These are phyloP conservation scores for Rhizopogon sp. DNA, from an alignment of 768 basidiomycete genomes.

Conservation along the genomic window DNA sequence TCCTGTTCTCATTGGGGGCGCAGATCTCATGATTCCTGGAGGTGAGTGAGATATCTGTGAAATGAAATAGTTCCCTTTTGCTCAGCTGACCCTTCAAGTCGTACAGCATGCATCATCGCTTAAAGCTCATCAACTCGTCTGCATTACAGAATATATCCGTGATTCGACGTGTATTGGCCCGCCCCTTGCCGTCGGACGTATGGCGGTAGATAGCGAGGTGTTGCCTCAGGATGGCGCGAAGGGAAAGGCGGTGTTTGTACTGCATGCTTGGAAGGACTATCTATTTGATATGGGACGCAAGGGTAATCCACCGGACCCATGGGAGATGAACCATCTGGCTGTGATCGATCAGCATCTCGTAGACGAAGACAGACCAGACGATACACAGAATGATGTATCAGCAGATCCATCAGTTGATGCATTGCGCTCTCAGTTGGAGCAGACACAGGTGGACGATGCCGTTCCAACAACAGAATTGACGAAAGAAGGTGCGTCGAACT, in stretches of 20 bases:
- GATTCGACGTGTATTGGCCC: constrained; percentile 28
- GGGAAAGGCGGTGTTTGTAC: constrained; percentile 71
- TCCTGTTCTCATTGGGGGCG: constrained; percentile 68
- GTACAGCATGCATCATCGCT: constrained; percentile 45
- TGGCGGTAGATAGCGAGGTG: constrained; percentile 52
- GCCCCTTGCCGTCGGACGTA: constrained; percentile 72
- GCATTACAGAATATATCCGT: constrained; percentile 47
- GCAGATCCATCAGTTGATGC: not conserved
- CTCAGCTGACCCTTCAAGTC: constrained; percentile 41
- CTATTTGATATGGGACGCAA: not conserved
- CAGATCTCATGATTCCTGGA: constrained; percentile 87
- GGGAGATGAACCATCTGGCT: constrained; percentile 15
- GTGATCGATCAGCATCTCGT: constrained; percentile 14
- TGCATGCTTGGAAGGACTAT: constrained; percentile 73
- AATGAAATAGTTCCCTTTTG: constrained; percentile 1
- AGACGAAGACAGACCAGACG: not conserved
- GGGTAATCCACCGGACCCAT: constrained; percentile 13
- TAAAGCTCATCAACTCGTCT: constrained; percentile 49
- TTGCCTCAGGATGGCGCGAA: constrained; percentile 47
- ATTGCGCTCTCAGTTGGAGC: not conserved
- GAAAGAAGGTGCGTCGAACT: not conserved
- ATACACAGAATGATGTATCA: too few relatives aligned
- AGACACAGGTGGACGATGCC: constrained; percentile 36
- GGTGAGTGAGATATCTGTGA: constrained; percentile 39
- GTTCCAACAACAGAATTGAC: not conserved